These are phyloP conservation scores for Lactarius deliciosus DNA, from an alignment of 768 basidiomycete species.

Conservation along the genomic window DNA sequence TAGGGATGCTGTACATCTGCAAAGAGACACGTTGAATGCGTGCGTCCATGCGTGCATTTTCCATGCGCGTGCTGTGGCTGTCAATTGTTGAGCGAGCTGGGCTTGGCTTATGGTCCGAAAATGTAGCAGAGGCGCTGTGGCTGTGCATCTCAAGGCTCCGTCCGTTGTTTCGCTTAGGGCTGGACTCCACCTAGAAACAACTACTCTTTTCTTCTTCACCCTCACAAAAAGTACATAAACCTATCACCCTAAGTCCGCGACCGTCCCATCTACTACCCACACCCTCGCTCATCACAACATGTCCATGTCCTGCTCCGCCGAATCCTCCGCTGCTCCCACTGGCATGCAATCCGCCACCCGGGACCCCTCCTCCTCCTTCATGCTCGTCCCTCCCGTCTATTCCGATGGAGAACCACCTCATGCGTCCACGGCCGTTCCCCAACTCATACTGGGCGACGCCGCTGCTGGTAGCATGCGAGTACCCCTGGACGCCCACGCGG, in stretches of 20 bases:
- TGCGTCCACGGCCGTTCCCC: constrained; percentile 59
- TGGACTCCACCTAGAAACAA: constrained; percentile 6
- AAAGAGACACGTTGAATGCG: background rate
- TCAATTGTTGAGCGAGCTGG: background rate
- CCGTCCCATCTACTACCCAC: background rate
- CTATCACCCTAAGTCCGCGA: background rate
- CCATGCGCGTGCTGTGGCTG: background rate
- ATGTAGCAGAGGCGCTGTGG: background rate
- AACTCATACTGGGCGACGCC: constrained; percentile 85
- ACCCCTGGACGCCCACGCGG: constrained; percentile 65
- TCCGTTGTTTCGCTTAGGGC: background rate
- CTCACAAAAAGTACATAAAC: constrained; percentile 13
- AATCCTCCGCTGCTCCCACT: constrained; percentile 9
- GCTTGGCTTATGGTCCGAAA: background rate
- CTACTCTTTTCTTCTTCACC: background rate
- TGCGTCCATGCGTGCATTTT: background rate
- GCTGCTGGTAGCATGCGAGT: constrained; percentile 73
- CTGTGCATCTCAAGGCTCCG: background rate
- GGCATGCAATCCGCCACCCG: background rate
- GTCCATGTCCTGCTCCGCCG: background rate
- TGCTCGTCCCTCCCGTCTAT: constrained; percentile 10
- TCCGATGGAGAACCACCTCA: constrained; percentile 14
- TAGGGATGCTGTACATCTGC: background rate
- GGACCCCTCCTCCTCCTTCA: background rate
- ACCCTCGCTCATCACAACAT: background rate